Evolutionary conservation across 1,284 basidiomycete species (phyloP), one percentile per base, ranked within the genome.

Genomic region (Psilocybe mexicana): DNA sequence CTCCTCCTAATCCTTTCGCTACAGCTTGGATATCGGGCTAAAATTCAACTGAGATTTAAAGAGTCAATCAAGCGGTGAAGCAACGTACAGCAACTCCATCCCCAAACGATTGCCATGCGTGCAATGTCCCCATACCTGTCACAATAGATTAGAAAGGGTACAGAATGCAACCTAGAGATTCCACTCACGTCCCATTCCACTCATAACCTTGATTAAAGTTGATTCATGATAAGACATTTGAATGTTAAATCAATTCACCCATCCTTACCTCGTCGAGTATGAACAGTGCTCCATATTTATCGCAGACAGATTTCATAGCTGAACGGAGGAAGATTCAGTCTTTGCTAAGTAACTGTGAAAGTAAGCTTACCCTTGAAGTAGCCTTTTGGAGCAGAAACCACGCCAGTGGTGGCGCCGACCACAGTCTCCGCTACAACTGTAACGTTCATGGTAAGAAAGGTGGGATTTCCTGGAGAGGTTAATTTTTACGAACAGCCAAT

Each of bases 1-100:
- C 93, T 72, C 92, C 93, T 59, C 91, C 92, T 6, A 94, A 82
- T 8, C 92, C 92, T 70, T 95, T 94, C 1, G 92, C 93, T 44
- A 94, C 79, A 6, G 90, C 89, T 72, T 94, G 91, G 38, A 95
- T 79, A 72, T 95, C 92, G 35, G 93, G 92, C 63, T 78, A 60
- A 6, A 61, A 43, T 46, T n/a, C 35, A 50, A 38, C 25, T 38
- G n/a, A 57, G 11, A 26, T n/a, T 11, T 44, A n/a, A 2, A 44
- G 6, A 8, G 11, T 11, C 12, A 1, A 23, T 24, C 30, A 26
- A 36, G 25, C 14, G 30, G 35, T 18, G 14, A 23, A 35, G 11
- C 46, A 28, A 42, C 74, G 49, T 58, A 79, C 79, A 18, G 81
- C 72, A 42, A 77, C 82, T 49, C 85, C 86, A 65, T 94, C 92